These are phyloP conservation scores for Ceratobasidium sp. DNA, from an alignment of 1,284 basidiomycete genomes.

Conservation along the genomic window DNA sequence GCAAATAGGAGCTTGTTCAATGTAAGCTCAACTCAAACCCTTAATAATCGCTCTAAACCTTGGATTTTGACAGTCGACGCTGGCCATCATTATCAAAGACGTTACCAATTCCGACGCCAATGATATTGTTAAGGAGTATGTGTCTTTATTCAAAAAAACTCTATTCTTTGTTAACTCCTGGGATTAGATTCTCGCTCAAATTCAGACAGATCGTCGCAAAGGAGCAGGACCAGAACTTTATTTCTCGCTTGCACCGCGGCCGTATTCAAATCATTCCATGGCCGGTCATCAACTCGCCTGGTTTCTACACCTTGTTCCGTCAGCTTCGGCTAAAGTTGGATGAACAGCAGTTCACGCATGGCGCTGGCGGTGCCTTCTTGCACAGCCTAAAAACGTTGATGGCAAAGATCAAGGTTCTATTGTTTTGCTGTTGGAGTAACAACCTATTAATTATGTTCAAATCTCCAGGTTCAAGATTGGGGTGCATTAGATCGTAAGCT, in stretches of 20 bases:
- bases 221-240: constrained; percentile 74
- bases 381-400: constrained; percentile 73
- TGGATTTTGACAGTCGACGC: constrained; percentile 59
- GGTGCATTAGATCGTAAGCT: constrained; percentile 47
- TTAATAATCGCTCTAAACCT: not conserved
- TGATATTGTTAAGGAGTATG: constrained; percentile 65
- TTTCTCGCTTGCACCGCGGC: constrained; percentile 70
- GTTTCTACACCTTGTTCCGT: constrained; percentile 70
- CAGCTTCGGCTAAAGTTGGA: constrained; percentile 63
- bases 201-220: constrained; percentile 71
- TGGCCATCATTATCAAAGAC: constrained; percentile 77
- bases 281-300: constrained; percentile 73
- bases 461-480: constrained; percentile 32
- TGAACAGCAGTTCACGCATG: constrained; percentile 66
- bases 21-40: not conserved
- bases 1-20: constrained; percentile 71
- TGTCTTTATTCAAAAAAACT: not conserved
- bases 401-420: constrained; percentile 72
- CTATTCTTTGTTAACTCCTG: not conserved
- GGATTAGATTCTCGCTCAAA: constrained; percentile 66
- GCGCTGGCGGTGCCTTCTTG: constrained; percentile 68
- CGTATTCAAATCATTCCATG: constrained; percentile 72
- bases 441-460: not conserved
- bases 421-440: too few species aligned
- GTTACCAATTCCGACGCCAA: constrained; percentile 70